Evolutionary conservation across 176 grass and related monocot genomes (phyloP).

Genomic region (Tuctoria greenei): DNA sequence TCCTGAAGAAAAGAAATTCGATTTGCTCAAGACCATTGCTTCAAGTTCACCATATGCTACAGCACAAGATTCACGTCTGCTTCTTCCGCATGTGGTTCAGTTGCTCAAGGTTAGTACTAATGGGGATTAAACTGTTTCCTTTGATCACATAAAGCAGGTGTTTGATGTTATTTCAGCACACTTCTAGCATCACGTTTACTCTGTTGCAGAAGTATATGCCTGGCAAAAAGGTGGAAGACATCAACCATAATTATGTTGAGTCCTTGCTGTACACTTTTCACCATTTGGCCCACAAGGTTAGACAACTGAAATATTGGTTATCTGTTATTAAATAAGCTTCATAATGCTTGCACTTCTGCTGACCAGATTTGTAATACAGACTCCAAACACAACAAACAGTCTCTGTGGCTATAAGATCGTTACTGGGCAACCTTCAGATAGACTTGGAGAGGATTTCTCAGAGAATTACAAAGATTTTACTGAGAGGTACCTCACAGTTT

Average conservation of each 20-base stretch:
- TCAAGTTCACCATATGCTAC: constrained; percentile 76
- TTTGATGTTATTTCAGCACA: background rate
- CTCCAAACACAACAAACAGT: constrained; percentile 97
- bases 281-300: constrained; percentile 94
- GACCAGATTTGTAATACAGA: constrained; percentile 54
- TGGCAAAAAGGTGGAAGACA: constrained; percentile 82
- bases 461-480: constrained; percentile 90
- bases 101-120: constrained; percentile 66
- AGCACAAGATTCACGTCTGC: constrained; percentile 95
- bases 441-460: constrained; percentile 96
- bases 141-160: background rate
- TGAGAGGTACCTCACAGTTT: constrained; percentile 59
- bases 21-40: constrained; percentile 94
- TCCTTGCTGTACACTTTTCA: constrained; percentile 95
- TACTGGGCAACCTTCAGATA: constrained; percentile 96
- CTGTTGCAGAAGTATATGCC: constrained; percentile 88
- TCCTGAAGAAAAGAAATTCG: constrained; percentile 87
- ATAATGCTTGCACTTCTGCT: constrained; percentile 23
- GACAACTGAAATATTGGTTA: constrained; percentile 24
- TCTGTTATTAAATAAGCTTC: constrained; percentile 22
- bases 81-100: constrained; percentile 81
- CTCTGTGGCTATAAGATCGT: constrained; percentile 99
- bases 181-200: constrained; percentile 19
- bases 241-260: constrained; percentile 79
- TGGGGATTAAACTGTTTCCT: background rate